Conservation (phyloP, 371 early-diverging fungal species). For the Rhizopus delemar region DNA sequence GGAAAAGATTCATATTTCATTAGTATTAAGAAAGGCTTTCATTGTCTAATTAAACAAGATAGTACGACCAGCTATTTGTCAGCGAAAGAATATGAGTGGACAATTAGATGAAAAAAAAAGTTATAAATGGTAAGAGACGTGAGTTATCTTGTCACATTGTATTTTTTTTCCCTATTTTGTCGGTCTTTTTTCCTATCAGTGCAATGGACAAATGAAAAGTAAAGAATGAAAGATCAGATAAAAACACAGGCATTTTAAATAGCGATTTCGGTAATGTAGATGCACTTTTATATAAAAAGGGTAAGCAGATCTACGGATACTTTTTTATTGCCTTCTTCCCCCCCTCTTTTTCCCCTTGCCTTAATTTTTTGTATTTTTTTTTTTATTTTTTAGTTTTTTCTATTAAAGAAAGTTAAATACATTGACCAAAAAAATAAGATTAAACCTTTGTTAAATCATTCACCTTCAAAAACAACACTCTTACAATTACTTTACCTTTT, state of each 20-base stretch:
- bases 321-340: neutral
- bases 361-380: neutral
- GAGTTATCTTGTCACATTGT: conserved; percentile 11
- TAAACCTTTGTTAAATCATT: conserved; percentile 1
- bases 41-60: conserved; percentile 1
- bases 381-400: neutral
- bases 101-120: neutral
- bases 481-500: conserved; percentile 2
- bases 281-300: conserved; percentile 15
- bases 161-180: conserved; percentile 15
- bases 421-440: no score
- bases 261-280: conserved; percentile 9
- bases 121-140: neutral
- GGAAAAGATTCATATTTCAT: neutral
- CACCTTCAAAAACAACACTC: neutral
- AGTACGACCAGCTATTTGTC: conserved; percentile 28
- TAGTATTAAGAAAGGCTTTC: neutral
- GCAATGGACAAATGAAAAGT: conserved; percentile 18
- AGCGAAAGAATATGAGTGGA: conserved; percentile 25
- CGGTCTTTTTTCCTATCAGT: conserved; percentile 11
- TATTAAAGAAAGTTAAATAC: neutral
- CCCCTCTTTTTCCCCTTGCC: neutral
- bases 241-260: conserved; percentile 16
- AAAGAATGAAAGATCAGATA: conserved; percentile 17
- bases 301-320: neutral